These are phyloP conservation scores for Nitzschia putrida DNA, from an alignment of 108 stramenopile genomes.

Conservation along the genomic window DNA sequence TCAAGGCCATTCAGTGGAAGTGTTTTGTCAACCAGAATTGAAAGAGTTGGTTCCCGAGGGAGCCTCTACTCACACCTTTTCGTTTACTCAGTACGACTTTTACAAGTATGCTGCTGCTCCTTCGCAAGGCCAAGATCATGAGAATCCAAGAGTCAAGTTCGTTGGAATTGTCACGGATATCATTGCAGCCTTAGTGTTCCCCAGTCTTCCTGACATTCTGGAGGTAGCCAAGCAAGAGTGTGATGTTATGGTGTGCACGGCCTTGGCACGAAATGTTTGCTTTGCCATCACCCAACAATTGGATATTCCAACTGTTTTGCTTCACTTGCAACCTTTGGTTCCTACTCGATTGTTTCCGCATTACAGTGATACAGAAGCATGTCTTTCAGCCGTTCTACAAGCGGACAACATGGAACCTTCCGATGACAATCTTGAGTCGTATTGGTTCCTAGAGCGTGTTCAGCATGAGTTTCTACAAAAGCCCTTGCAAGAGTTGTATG, in stretches of 20 bases:
- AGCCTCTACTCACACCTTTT: constrained; percentile 1
- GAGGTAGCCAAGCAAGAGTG: constrained; percentile 10
- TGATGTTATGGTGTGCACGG: constrained; percentile 5
- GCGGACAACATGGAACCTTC: background rate
- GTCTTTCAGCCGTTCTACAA: background rate
- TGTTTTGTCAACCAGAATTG: constrained; percentile 26
- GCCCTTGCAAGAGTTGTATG: constrained; percentile 1
- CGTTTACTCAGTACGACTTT: constrained; percentile 33
- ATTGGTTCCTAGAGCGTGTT: constrained; percentile 16
- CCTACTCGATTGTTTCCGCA: constrained; percentile 30
- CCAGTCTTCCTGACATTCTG: background rate
- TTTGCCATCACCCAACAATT: constrained; percentile 14
- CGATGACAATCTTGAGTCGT: constrained; percentile 16
- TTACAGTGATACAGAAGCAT: constrained; percentile 16
- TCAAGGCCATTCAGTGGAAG: constrained; percentile 13
- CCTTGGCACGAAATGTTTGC: constrained; percentile 20
- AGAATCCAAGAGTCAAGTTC: constrained; percentile 13
- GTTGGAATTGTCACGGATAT: constrained; percentile 18
- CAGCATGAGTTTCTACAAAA: constrained; percentile 30
- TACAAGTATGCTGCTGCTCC: constrained; percentile 12
- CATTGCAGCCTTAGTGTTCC: constrained; percentile 9
- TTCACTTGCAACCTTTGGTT: constrained; percentile 29
- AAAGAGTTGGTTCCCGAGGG: background rate
- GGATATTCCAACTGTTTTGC: constrained; percentile 5
- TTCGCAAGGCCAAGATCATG: constrained; percentile 5